Conservation (phyloP, 2,329 filamentous ascomycete genomes). For the Xylaria sp. region DNA sequence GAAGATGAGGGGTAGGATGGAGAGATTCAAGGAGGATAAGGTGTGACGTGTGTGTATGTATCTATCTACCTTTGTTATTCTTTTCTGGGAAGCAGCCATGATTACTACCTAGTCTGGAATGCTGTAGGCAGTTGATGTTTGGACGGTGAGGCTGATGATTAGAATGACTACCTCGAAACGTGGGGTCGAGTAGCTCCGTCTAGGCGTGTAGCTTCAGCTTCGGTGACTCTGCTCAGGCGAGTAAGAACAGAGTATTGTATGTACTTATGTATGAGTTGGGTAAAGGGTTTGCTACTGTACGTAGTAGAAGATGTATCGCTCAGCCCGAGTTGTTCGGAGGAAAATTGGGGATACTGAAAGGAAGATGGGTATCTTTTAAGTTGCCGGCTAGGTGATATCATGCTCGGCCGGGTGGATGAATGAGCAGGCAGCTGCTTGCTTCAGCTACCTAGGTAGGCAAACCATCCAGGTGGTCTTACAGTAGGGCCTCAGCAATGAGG, state of each 20-base stretch:
- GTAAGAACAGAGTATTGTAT: background rate
- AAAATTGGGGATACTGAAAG: background rate
- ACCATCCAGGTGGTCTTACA: background rate
- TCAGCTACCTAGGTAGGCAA: background rate
- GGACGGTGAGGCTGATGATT: background rate
- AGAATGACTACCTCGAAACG: too few species aligned
- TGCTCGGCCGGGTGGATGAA: background rate
- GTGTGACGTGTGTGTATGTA: background rate
- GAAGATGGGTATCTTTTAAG: background rate
- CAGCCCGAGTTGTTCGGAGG: too few species aligned
- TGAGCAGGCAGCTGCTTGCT: background rate
- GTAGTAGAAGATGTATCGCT: too few species aligned
- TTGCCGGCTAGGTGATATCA: slow-evolving; percentile 1
- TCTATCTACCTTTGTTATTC: slow-evolving; percentile 39
- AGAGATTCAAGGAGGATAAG: background rate
- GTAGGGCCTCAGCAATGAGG: too few species aligned
- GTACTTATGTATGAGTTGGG: too few species aligned
- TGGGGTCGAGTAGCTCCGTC: background rate
- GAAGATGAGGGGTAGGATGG: background rate
- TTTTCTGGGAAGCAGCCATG: slow-evolving; percentile 41
- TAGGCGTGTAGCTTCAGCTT: background rate
- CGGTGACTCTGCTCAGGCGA: background rate
- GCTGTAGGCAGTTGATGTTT: background rate
- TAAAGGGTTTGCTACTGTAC: too few species aligned
- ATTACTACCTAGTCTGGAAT: background rate